These are phyloP conservation scores for Annulohypoxylon truncatum DNA, from an alignment of 2,329 filamentous ascomycete species.

Conservation along the genomic window DNA sequence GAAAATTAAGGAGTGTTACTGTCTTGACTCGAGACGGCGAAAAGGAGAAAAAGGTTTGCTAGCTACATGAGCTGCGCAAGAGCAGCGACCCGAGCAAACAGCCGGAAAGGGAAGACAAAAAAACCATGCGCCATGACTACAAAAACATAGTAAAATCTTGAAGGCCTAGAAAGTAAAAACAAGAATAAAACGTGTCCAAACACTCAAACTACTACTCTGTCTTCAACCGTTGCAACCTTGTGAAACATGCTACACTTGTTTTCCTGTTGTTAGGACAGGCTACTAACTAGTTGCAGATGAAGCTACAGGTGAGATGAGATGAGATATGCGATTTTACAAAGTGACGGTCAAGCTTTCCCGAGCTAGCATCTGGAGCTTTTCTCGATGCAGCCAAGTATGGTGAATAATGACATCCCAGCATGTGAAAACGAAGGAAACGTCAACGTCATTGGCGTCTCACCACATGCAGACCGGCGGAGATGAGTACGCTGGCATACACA, in stretches of 20 bases:
- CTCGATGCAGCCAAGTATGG: conserved; percentile 4
- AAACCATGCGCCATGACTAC: conserved; percentile 43
- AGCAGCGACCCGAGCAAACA: conserved; percentile 27
- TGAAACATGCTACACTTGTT: conserved; percentile 6
- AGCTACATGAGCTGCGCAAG: conserved; percentile 26
- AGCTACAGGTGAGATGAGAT: conserved; percentile 10
- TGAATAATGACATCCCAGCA: conserved; percentile 11
- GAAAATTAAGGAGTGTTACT: conserved; percentile 23
- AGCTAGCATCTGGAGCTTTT: neutral
- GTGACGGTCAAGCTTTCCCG: conserved; percentile 13
- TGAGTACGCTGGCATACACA: conserved; percentile 24
- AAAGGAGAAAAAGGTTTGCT: conserved; percentile 27
- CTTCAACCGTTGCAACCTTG: conserved; percentile 5
- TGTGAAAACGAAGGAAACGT: conserved; percentile 25
- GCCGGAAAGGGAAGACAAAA: conserved; percentile 28
- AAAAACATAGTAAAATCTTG: conserved; percentile 45
- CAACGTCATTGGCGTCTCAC: conserved; percentile 25
- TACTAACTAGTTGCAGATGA: neutral
- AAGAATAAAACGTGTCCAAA: conserved; percentile 41
- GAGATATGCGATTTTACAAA: neutral
- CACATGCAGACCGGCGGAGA: conserved; percentile 32
- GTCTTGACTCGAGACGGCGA: conserved; percentile 18
- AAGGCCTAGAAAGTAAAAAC: conserved; percentile 46
- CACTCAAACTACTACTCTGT: conserved; percentile 9
- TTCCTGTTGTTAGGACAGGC: conserved; percentile 1